Base-by-base conservation (phyloP, 257 asterid species). In the Ophiorrhiza pumila region DNA sequence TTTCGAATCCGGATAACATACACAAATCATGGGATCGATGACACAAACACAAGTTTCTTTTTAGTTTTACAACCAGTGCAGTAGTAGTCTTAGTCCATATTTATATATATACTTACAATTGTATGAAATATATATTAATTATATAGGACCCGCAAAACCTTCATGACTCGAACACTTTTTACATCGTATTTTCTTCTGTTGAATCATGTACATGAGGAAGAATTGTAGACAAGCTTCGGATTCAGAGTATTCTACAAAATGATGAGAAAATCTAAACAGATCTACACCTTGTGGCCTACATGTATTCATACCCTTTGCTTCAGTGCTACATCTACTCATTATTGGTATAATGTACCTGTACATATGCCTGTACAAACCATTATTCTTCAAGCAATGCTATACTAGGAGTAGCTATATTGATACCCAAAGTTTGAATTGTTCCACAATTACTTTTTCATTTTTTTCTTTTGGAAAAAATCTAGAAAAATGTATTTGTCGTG, bases 261-360 rank as follows among this genome's bases (percentile, higher is more conserved):
- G 81, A 80, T 81, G 81, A 46, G 55, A 39, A 41, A 0, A n/a
- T 62, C 47, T 53, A 23, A 45, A 76, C 55, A 49, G 65, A 53
- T 68, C 5, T 50, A 43, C n/a, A 7, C 46, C 49, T 69, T 25
- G 18, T 68, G 77, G 34, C 76, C 79, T 80, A 80, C 81, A 73
- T 71, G 79, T 84, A 78, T 77, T 78, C 79, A 49, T 80, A 80
- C 78, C 70, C 17, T 72, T 29, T 42, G n/a, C 75, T 37, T 59
- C 65, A 71, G 78, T 43, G 74, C 17, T 62, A 25, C 50, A 4
- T 67, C 18, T 69, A 81, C 75, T 84, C 80, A 68, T 74, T 71
- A 55, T 50, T 39, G 66, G 74, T 71, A 55, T 47, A 59, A 20
- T 65, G 65, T 55, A 72, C 71, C 29, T 23, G 14, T 29, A 11